Percentiles rank a stretch among this genome's conserved stretches.
Conservation (phyloP, 108 stramenopile species). For the Fistulifera pelliculosa region DNA sequence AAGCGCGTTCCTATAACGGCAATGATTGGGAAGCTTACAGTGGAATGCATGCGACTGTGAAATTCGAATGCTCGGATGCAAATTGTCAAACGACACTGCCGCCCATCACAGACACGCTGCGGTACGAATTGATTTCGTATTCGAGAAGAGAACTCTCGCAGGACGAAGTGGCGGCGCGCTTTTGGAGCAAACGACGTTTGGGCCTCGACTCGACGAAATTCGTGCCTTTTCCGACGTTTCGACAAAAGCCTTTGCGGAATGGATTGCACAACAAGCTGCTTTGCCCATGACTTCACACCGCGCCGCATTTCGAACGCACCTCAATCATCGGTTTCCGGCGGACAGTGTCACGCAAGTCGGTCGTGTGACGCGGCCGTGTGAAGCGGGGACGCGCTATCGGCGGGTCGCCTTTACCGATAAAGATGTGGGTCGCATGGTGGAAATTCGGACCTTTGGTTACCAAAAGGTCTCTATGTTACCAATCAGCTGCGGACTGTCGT, state of each 20-base stretch:
- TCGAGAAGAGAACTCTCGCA: constrained; percentile 1
- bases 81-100: constrained; percentile 1
- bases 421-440: not conserved
- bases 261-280: not conserved
- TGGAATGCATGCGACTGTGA: constrained; percentile 16
- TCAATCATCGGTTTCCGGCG: not conserved
- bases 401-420: not conserved
- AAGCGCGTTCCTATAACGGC: constrained; percentile 59
- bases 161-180: not conserved
- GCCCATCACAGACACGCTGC: not conserved
- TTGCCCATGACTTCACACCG: not conserved
- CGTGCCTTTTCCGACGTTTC: no score
- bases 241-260: not conserved
- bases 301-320: not conserved
- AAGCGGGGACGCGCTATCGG: constrained; percentile 1
- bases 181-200: constrained; percentile 7
- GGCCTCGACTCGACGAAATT: not conserved
- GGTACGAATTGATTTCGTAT: constrained; percentile 12
- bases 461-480: not conserved
- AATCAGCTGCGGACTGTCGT: not conserved
- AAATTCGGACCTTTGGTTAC: constrained; percentile 2
- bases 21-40: constrained; percentile 44
- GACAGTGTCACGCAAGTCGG: not conserved
- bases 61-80: not conserved
- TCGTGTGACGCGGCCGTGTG: constrained; percentile 1